phyloP scores from a whole-genome alignment of 352 stramenopile species.

The Phytophthora tubulina region DNA sequence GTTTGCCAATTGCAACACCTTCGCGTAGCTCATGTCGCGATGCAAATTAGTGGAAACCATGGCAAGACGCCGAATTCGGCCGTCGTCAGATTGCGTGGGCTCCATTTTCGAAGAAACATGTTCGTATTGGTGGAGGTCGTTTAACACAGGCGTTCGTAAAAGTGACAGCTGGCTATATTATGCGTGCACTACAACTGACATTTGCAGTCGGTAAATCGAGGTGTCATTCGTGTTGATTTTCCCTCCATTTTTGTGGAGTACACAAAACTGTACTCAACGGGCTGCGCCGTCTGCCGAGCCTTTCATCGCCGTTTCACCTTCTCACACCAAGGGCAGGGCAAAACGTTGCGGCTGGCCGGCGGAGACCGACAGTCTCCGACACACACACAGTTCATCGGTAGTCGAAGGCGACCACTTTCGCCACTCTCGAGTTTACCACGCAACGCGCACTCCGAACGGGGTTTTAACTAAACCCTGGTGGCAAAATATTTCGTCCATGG shows the following conservation, averaged over 20 bases:
- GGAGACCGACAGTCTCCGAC: slow-evolving; percentile 32
- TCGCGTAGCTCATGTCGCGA: slow-evolving; percentile 1
- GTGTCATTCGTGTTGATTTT: slow-evolving; percentile 41
- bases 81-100: slow-evolving; percentile 26
- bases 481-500: slow-evolving; percentile 32
- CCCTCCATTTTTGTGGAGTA: slow-evolving; percentile 30
- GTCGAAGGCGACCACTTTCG: slow-evolving; percentile 10
- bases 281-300: slow-evolving; percentile 33
- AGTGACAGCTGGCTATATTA: not conserved
- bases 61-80: slow-evolving; percentile 24
- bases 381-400: slow-evolving; percentile 14
- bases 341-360: slow-evolving; percentile 7
- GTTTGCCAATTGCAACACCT: not conserved
- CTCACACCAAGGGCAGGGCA: slow-evolving; percentile 4
- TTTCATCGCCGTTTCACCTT: slow-evolving; percentile 42
- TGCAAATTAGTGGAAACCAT: slow-evolving; percentile 18
- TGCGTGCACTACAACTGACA: too few species aligned
- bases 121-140: not conserved
- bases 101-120: slow-evolving; percentile 33
- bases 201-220: slow-evolving; percentile 22
- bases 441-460: slow-evolving; percentile 7
- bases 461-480: not conserved
- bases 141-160: slow-evolving; percentile 1
- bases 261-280: slow-evolving; percentile 25
- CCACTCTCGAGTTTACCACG: slow-evolving; percentile 36